A percentile compares a stretch with the other conserved stretches of the same genome.
Evolutionary conservation across 495 filamentous ascomycete species (phyloP).

Genomic region (Pyronema domesticum): DNA sequence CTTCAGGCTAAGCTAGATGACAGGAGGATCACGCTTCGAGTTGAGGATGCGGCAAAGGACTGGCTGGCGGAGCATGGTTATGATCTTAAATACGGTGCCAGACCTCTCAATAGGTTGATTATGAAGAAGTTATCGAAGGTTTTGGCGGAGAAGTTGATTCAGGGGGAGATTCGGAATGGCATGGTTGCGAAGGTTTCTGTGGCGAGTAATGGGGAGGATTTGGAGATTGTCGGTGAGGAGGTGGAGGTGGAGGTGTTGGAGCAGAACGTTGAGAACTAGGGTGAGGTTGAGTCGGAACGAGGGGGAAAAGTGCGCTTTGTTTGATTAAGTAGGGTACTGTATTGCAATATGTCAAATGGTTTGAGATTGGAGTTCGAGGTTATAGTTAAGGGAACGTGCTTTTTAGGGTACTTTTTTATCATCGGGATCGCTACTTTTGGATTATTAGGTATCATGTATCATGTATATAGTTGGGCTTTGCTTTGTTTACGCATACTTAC

Average conservation of each 20-base stretch:
- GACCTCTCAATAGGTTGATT: constrained; percentile 86
- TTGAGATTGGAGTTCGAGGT: too few species aligned
- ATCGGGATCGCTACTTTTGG: too few species aligned
- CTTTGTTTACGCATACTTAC: too few species aligned
- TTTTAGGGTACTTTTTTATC: too few species aligned
- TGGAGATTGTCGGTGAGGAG: constrained; percentile 28
- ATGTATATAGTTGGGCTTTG: too few species aligned
- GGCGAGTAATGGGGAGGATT: constrained; percentile 34
- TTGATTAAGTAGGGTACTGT: too few species aligned
- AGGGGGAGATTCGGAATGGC: constrained; percentile 59
- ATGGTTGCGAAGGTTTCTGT: constrained; percentile 52
- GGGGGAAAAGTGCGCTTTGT: too few species aligned
- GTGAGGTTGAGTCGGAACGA: too few species aligned
- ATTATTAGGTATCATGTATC: too few species aligned
- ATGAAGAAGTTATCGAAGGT: constrained; percentile 72
- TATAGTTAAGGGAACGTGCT: too few species aligned
- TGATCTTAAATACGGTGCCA: constrained; percentile 76
- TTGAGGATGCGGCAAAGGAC: constrained; percentile 49
- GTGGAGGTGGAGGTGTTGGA: background rate
- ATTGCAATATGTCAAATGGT: too few species aligned
- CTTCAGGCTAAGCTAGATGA: constrained; percentile 70
- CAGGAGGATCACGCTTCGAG: constrained; percentile 58
- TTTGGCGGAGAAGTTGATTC: constrained; percentile 78
- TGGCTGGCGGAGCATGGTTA: constrained; percentile 84
- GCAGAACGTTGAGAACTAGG: too few species aligned